Evolutionary conservation across 2,329 filamentous ascomycete genomes (phyloP).

Genomic region (Cladosporium sp.): DNA sequence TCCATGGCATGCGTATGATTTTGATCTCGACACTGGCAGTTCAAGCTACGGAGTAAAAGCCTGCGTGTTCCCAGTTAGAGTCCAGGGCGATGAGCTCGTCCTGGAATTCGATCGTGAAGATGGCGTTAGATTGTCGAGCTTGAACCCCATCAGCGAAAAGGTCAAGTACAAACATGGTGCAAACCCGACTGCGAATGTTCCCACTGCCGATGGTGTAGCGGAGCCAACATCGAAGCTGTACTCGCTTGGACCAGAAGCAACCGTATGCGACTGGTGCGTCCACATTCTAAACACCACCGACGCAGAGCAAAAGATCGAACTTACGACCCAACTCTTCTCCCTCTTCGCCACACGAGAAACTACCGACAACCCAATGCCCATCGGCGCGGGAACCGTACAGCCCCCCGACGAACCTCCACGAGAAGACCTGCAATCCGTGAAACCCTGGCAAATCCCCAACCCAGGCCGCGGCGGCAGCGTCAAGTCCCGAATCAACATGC

Average conservation of each 20-base stretch:
- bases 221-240: neutral
- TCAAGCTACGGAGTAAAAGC: slow-evolving; percentile 17
- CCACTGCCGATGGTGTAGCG: neutral
- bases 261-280: slow-evolving; percentile 17
- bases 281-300: slow-evolving; percentile 15
- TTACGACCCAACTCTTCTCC: slow-evolving; percentile 15
- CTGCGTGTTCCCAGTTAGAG: slow-evolving; percentile 13
- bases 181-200: slow-evolving; percentile 2
- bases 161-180: slow-evolving; percentile 15
- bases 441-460: slow-evolving; percentile 14
- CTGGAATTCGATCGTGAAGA: slow-evolving; percentile 2
- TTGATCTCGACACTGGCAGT: slow-evolving; percentile 14
- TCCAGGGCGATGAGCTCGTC: neutral
- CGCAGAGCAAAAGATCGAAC: slow-evolving; percentile 16
- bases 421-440: slow-evolving; percentile 6
- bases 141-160: slow-evolving; percentile 15
- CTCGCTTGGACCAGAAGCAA: slow-evolving; percentile 10
- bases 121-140: neutral
- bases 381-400: slow-evolving; percentile 13
- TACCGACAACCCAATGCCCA: slow-evolving; percentile 13
- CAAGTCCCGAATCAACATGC: slow-evolving; percentile 15
- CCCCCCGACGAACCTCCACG: slow-evolving; percentile 13
- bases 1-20: slow-evolving; percentile 17
- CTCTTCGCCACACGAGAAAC: slow-evolving; percentile 14
- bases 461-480: slow-evolving; percentile 14